Evolutionary conservation across 2,329 filamentous ascomycete genomes (phyloP).

Genomic region (Xylaria sp.): DNA sequence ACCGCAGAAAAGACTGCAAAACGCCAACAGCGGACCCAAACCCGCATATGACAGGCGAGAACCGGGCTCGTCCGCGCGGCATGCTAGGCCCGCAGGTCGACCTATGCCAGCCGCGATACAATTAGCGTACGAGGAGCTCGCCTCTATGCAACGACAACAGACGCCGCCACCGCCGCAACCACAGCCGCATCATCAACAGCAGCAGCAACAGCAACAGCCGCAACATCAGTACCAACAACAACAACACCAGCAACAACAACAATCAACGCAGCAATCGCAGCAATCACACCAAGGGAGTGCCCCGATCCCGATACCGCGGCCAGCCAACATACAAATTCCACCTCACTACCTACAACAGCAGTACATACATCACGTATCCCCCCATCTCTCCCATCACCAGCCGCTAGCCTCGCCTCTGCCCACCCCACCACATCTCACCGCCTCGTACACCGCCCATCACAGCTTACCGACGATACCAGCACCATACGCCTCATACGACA

Average conservation of each 20-base stretch:
- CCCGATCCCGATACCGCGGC: slow-evolving; percentile 33
- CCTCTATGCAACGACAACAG: slow-evolving; percentile 31
- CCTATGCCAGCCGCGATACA: slow-evolving; percentile 36
- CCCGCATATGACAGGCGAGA: slow-evolving; percentile 35
- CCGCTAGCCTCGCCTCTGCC: slow-evolving; percentile 28
- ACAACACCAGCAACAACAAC: slow-evolving; percentile 26
- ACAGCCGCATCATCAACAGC: slow-evolving; percentile 26
- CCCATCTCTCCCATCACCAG: slow-evolving; percentile 34
- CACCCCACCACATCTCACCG: slow-evolving; percentile 32
- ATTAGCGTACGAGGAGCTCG: slow-evolving; percentile 38
- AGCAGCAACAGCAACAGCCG: slow-evolving; percentile 9
- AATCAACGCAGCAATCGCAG: slow-evolving; percentile 21
- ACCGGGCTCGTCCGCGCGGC: slow-evolving; percentile 23
- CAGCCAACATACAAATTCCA: slow-evolving; percentile 30
- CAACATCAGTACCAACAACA: slow-evolving; percentile 15
- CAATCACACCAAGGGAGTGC: slow-evolving; percentile 27
- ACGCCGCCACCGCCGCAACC: slow-evolving; percentile 25
- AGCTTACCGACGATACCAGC: slow-evolving; percentile 25
- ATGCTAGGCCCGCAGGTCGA: slow-evolving; percentile 22
- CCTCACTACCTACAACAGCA: slow-evolving; percentile 34
- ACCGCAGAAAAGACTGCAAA: slow-evolving; percentile 37
- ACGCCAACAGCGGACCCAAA: slow-evolving; percentile 28
- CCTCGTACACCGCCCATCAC: slow-evolving; percentile 30
- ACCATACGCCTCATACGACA: slow-evolving; percentile 31
- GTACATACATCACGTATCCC: slow-evolving; percentile 34